Base-by-base conservation (phyloP, 352 stramenopile genomes). In the Blastocystis sp. region DNA sequence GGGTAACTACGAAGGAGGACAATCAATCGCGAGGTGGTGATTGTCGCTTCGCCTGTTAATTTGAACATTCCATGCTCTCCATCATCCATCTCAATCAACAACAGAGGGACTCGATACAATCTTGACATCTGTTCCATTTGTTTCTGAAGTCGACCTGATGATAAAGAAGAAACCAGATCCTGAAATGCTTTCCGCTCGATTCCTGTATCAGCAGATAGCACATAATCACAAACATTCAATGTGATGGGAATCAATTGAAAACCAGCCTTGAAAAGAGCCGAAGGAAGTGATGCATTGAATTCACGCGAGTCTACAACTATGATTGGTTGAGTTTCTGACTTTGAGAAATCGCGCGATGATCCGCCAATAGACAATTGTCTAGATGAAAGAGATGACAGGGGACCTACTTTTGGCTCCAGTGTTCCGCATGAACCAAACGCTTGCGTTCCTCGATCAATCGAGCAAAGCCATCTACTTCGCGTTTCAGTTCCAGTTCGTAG, bases 111-210 rank as follows among this genome's bases (percentile, higher is more conserved):
- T 16, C 24, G 24, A 39, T 83, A 83, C 0, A 66, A 3, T 9
- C 71, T 43, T 16, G 42, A 37, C 71, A 83, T 83, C 0, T 83
- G 71, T 56, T 83, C 71, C 71, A 83, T 83, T 39, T 83, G 71
- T 56, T 83, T 83, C 27, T 83, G 46, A 52, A 83, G 29, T 12
- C 71, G 46, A 12, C 71, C 71, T 14, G 27, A 42, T n/a, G 49
- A 32, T 49, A 83, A 56, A 32, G 71, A 83, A 14, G 57, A 52
- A 3, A 66, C 71, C 4, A 83, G 49, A n/a, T 83, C 71, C 32
- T 32, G 16, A 49, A 67, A 83, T 14, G 42, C 39, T 46, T 83
- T 83, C 4, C 71, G 49, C 29, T 83, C 71, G 14, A 83, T 56
- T 1, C 71, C 71, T 12, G 66, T 65, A n/a, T 51, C 56, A 9